A percentile compares a stretch with the other conserved stretches of the same genome.
These are phyloP conservation scores for Penicillium sp. DNA, from an alignment of 2,329 filamentous ascomycete species.

Conservation along the genomic window DNA sequence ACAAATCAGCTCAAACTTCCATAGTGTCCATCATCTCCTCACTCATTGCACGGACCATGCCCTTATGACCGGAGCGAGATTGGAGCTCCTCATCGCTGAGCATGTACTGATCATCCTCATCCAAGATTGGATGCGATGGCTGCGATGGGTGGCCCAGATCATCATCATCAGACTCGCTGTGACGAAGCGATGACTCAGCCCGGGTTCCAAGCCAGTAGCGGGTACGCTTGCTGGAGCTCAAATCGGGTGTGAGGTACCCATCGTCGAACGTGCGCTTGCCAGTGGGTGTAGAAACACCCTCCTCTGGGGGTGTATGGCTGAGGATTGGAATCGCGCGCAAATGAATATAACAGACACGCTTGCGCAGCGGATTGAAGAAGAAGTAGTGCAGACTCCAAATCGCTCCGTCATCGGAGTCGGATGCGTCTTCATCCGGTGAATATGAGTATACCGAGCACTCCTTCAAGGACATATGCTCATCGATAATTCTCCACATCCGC, in stretches of 20 bases:
- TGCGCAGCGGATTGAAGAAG: slow-evolving; percentile 91
- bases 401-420: slow-evolving; percentile 87
- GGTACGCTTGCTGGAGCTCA: slow-evolving; percentile 74
- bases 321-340: slow-evolving; percentile 76
- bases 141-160: slow-evolving; percentile 39
- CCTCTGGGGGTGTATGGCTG: slow-evolving; percentile 65
- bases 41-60: slow-evolving; percentile 52
- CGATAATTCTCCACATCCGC: slow-evolving; percentile 86
- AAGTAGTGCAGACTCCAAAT: slow-evolving; percentile 98
- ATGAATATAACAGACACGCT: slow-evolving; percentile 92
- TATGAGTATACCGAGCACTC: slow-evolving; percentile 91
- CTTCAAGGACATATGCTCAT: slow-evolving; percentile 90
- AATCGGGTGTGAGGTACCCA: slow-evolving; percentile 50
- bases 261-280: slow-evolving; percentile 51
- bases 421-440: slow-evolving; percentile 83
- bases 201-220: slow-evolving; percentile 82
- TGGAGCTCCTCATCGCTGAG: slow-evolving; percentile 47
- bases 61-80: slow-evolving; percentile 41
- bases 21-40: slow-evolving; percentile 55
- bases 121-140: slow-evolving; percentile 29
- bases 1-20: slow-evolving; percentile 46
- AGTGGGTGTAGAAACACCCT: slow-evolving; percentile 42
- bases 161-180: slow-evolving; percentile 40
- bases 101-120: slow-evolving; percentile 45
- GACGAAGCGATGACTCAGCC: slow-evolving; percentile 43